phyloP scores from a whole-genome alignment of 768 basidiomycete species.

The Lentinula detonsa region DNA sequence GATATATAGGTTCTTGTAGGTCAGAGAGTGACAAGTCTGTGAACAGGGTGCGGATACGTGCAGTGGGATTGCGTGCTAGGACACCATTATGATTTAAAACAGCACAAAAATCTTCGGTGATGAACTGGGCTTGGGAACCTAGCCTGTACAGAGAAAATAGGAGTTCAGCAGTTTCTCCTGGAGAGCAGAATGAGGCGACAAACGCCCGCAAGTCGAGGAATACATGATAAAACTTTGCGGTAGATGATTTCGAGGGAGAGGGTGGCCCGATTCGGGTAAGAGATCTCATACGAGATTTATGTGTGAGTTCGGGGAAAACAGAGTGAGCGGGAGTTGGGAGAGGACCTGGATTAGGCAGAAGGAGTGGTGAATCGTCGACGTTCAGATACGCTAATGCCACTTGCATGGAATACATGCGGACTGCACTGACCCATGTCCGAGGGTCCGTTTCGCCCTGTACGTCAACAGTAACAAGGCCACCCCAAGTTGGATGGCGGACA shows the following conservation, averaged over 20 bases:
- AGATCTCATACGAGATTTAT: slow-evolving; percentile 29
- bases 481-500: slow-evolving; percentile 92
- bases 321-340: slow-evolving; percentile 62
- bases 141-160: slow-evolving; percentile 87
- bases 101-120: slow-evolving; percentile 91
- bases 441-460: slow-evolving; percentile 77
- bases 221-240: slow-evolving; percentile 81
- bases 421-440: slow-evolving; percentile 82
- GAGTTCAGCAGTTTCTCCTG: slow-evolving; percentile 90
- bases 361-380: slow-evolving; percentile 36
- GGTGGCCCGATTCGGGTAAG: slow-evolving; percentile 22
- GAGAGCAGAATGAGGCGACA: slow-evolving; percentile 82
- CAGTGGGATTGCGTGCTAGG: slow-evolving; percentile 70
- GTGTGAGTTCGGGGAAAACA: slow-evolving; percentile 54
- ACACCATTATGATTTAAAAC: slow-evolving; percentile 91
- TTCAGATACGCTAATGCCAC: slow-evolving; percentile 74
- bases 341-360: slow-evolving; percentile 28
- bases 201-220: slow-evolving; percentile 90
- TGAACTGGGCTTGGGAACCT: slow-evolving; percentile 76
- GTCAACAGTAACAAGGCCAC: slow-evolving; percentile 86
- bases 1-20: slow-evolving; percentile 76
- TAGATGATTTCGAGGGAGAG: slow-evolving; percentile 26
- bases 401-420: slow-evolving; percentile 91
- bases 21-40: slow-evolving; percentile 84
- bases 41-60: slow-evolving; percentile 81